phyloP scores from a whole-genome alignment of 129 eudicot genomes.

The Tagetes patula region DNA sequence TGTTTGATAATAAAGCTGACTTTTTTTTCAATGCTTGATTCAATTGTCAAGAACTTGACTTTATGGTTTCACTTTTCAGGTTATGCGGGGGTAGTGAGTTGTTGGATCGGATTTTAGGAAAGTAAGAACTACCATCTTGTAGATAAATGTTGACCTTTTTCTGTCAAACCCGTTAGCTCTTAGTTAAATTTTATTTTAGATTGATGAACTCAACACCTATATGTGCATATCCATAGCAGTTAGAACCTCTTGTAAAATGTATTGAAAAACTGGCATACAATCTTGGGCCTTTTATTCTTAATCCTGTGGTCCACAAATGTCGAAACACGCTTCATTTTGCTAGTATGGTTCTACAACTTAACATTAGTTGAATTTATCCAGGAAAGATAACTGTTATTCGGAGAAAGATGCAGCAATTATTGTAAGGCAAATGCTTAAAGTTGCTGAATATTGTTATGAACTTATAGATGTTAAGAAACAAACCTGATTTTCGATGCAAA shows the following conservation, averaged over 20 bases:
- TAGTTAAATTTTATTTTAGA: background rate
- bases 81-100: constrained; percentile 97
- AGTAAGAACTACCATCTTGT: constrained; percentile 54
- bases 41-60: constrained; percentile 15
- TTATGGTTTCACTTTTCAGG: constrained; percentile 42
- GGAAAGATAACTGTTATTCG: constrained; percentile 91
- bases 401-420: constrained; percentile 97
- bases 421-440: constrained; percentile 95
- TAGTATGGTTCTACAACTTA: constrained; percentile 13
- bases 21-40: constrained; percentile 4
- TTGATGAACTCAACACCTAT: background rate
- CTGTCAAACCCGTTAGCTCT: constrained; percentile 20
- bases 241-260: background rate
- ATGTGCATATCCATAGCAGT: background rate
- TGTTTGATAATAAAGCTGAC: constrained; percentile 32
- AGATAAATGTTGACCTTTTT: background rate
- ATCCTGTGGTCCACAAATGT: constrained; percentile 15
- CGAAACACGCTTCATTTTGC: background rate
- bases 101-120: constrained; percentile 82
- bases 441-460: constrained; percentile 50
- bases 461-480: constrained; percentile 73
- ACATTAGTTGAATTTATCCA: constrained; percentile 37
- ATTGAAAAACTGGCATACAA: background rate
- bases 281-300: background rate
- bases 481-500: constrained; percentile 94